Percentiles rank a stretch among this genome's conserved stretches.
phyloP scores from a whole-genome alignment of 2,329 filamentous ascomycete species.

The Corynespora cassiicola region DNA sequence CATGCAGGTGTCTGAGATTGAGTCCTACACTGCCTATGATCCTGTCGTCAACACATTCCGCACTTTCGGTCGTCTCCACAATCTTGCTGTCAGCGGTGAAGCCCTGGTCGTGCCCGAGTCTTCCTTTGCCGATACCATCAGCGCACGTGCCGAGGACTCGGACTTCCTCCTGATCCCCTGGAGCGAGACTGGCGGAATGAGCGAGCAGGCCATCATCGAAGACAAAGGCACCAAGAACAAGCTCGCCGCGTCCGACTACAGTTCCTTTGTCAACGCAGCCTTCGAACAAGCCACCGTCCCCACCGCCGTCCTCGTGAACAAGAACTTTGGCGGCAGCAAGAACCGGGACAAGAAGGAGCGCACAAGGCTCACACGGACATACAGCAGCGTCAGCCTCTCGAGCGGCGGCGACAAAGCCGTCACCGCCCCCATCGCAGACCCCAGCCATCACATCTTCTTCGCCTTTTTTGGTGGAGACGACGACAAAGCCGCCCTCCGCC shows the following conservation, averaged over 20 bases:
- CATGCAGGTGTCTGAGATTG: conserved; percentile 87
- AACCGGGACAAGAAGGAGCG: conserved; percentile 36
- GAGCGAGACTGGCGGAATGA: conserved; percentile 81
- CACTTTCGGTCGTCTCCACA: conserved; percentile 83
- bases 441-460: conserved; percentile 83
- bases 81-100: conserved; percentile 81
- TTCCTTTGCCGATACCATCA: conserved; percentile 79
- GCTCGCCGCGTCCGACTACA: conserved; percentile 69
- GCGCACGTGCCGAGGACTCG: conserved; percentile 64
- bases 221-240: conserved; percentile 62
- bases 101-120: conserved; percentile 80
- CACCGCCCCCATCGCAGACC: conserved; percentile 65
- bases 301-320: conserved; percentile 81
- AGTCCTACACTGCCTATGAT: conserved; percentile 70
- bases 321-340: conserved; percentile 64
- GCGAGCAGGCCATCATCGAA: conserved; percentile 64
- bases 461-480: conserved; percentile 87
- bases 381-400: conserved; percentile 52
- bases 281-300: conserved; percentile 70
- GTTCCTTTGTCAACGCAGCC: conserved; percentile 73
- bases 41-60: conserved; percentile 91
- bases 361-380: conserved; percentile 32
- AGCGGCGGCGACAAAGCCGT: conserved; percentile 64
- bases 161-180: conserved; percentile 85
- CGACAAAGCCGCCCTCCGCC: conserved; percentile 77